Evolutionary conservation across 345 rosid genomes (phyloP), one percentile per base, ranked within the genome.

Genomic region (Pugionium dolabratum): DNA sequence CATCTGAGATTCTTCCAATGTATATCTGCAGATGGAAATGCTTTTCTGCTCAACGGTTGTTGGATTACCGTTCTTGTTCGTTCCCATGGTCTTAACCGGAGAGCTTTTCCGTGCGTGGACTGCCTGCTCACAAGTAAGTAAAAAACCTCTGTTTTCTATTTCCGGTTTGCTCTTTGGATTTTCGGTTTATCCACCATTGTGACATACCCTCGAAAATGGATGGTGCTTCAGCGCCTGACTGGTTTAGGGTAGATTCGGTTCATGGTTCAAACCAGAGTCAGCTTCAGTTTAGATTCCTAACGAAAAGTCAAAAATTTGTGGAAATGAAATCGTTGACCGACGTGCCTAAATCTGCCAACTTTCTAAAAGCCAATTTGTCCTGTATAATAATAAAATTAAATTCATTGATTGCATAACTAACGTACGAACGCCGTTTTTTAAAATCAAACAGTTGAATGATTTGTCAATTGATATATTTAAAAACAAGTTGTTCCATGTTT

Each of bases 51-150:
- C 97, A 3, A 90, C 99, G 0, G 85, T 90, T 27, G 97, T 90
- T 11, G 99, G 99, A 32, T 77, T 94, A 76, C 99, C 99, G 0
- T 79, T 90, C 74, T 74, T 94, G 80, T 72, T 90, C 44, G 96
- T 92, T 4, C 99, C 99, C 30, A 94, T 94, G 99, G 67, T 94
- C 53, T 75, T 94, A 52, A 94, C 97, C n/a, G 99, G 97, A 29
- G 99, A 94, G 80, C 70, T 94, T 61, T 85, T 90, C 60, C 85
- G 65, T 68, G 99, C 99, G 45, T 94, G 96, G 99, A 86, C 64
- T 78, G 88, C 99, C 4, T 94, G 99, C 58, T 80, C 86, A 43
- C 89, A 94, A 84, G 99, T 90, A 81, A 71, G 73, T 54, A 4
- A 46, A 7, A 44, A 43, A 34, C 49, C 56, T 52, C 57, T 66